These are phyloP conservation scores for Fallopia convolvulus DNA, from an alignment of 148 eudicot species.

Conservation along the genomic window DNA sequence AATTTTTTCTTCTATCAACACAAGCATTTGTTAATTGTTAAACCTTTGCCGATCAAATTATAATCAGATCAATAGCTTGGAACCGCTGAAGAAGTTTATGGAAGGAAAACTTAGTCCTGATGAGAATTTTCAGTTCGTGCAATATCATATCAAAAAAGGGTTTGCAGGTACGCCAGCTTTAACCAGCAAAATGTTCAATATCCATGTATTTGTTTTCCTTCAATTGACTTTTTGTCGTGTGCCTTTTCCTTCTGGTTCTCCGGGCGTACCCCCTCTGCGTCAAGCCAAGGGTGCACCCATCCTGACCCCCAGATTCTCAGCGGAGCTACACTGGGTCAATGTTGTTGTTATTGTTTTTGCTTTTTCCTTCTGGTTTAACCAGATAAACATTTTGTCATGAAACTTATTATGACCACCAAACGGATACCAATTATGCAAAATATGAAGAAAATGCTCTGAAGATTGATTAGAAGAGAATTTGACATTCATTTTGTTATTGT, in stretches of 20 bases:
- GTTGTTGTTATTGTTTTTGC: too few species aligned
- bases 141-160: slow-evolving; percentile 50
- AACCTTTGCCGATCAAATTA: background rate
- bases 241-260: too few species aligned
- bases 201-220: background rate
- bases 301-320: too few species aligned
- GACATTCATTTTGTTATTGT: background rate
- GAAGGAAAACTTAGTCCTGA: slow-evolving; percentile 48
- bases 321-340: too few species aligned
- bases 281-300: too few species aligned
- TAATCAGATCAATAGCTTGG: background rate
- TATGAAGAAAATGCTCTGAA: background rate
- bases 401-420: too few species aligned
- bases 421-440: background rate
- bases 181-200: background rate
- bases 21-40: background rate
- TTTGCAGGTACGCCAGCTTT: slow-evolving; percentile 36
- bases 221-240: background rate
- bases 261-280: too few species aligned
- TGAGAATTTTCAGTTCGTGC: slow-evolving; percentile 46
- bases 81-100: slow-evolving; percentile 13
- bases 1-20: slow-evolving; percentile 11
- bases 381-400: too few species aligned
- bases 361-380: too few species aligned
- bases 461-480: background rate